Evolutionary conservation across 2,329 filamentous ascomycete genomes (phyloP).

Genomic region (Aureobasidium sp.): DNA sequence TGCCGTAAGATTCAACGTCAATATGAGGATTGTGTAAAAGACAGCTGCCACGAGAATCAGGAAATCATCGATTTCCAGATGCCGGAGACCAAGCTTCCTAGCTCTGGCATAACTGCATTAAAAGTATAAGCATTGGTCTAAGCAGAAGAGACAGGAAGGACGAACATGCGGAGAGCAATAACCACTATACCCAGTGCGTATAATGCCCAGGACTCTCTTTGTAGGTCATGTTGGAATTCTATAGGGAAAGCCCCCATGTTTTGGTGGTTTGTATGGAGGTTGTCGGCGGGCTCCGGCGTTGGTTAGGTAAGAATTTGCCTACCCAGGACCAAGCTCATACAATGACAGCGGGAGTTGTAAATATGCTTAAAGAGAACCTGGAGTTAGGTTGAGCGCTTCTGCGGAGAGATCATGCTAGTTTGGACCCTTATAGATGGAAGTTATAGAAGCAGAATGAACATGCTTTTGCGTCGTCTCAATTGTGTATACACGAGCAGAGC

Average conservation of each 20-base stretch:
- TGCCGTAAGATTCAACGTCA: conserved; percentile 34
- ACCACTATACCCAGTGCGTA: conserved; percentile 12
- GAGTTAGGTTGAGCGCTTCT: conserved; percentile 2
- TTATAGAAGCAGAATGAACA: neutral
- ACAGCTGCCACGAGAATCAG: conserved; percentile 40
- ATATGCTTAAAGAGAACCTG: conserved; percentile 5
- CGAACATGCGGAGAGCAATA: conserved; percentile 12
- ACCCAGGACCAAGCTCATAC: neutral
- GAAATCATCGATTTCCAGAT: conserved; percentile 49
- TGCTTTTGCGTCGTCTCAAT: neutral
- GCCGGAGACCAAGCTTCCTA: conserved; percentile 23
- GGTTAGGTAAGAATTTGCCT: conserved; percentile 4
- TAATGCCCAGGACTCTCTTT: conserved; percentile 12
- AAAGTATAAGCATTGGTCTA: neutral
- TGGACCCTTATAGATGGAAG: neutral
- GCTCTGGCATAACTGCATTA: conserved; percentile 10
- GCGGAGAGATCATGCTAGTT: conserved; percentile 7
- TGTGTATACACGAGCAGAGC: neutral
- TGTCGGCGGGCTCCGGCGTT: conserved; percentile 2
- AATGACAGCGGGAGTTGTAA: neutral
- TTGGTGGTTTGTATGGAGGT: neutral
- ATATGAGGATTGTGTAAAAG: conserved; percentile 33
- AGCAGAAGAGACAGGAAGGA: neutral
- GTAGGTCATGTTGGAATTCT: conserved; percentile 9
- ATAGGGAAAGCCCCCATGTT: conserved; percentile 10